Evolutionary conservation across 768 basidiomycete species (phyloP).

Genomic region (Pisolithus tinctorius): DNA sequence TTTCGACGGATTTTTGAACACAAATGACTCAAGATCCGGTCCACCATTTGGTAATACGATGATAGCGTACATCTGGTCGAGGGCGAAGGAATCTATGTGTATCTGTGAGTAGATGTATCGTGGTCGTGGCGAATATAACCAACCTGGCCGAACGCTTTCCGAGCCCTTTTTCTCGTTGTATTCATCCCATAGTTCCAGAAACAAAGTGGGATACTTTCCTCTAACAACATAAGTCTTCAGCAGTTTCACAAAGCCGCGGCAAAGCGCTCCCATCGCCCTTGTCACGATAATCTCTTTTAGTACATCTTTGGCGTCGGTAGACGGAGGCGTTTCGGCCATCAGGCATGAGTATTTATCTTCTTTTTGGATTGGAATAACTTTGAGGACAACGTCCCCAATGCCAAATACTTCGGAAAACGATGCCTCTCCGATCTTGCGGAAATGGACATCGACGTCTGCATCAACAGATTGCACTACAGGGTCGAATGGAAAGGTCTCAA

Average conservation of each 20-base stretch:
- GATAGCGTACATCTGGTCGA: constrained; percentile 80
- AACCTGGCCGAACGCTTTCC: constrained; percentile 82
- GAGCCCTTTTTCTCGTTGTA: constrained; percentile 72
- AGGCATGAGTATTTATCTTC: constrained; percentile 29
- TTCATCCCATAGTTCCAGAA: constrained; percentile 84
- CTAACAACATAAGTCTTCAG: constrained; percentile 80
- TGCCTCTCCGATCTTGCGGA: constrained; percentile 92
- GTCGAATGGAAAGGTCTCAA: constrained; percentile 73
- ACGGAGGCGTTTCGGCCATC: constrained; percentile 52
- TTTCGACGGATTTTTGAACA: constrained; percentile 51
- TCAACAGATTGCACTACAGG: constrained; percentile 43
- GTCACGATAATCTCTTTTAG: constrained; percentile 78
- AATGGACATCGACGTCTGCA: constrained; percentile 31
- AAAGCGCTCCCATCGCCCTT: constrained; percentile 67
- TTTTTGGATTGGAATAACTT: constrained; percentile 73
- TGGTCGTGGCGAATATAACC: constrained; percentile 10
- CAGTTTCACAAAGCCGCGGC: constrained; percentile 73
- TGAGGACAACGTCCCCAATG: constrained; percentile 83
- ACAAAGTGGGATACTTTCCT: constrained; percentile 73
- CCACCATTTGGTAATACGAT: constrained; percentile 90
- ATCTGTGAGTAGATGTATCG: constrained; percentile 5
- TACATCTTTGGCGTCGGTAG: constrained; percentile 68
- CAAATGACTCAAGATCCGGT: constrained; percentile 81
- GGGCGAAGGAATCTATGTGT: constrained; percentile 59
- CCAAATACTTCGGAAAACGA: constrained; percentile 96